Percentiles rank a stretch among this genome's conserved stretches.
These are phyloP conservation scores for Agaricus blazei DNA, from an alignment of 768 basidiomycete species.

Conservation along the genomic window DNA sequence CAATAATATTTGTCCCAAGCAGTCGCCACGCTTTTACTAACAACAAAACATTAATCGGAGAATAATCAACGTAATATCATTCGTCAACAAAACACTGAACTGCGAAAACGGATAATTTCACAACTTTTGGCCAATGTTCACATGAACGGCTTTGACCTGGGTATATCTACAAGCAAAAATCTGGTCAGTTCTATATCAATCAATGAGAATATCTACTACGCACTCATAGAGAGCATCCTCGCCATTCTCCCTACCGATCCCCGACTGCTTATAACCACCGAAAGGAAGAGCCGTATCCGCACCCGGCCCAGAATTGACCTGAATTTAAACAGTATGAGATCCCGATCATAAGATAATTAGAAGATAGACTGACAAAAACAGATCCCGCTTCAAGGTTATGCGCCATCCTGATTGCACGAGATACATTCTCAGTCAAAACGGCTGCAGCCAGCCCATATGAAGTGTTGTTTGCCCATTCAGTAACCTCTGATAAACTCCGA, in stretches of 20 bases:
- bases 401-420: conserved; percentile 57
- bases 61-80: too few relatives aligned
- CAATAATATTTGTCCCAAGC: too few relatives aligned
- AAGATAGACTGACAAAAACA: conserved; percentile 27
- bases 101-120: background rate
- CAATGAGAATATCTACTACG: conserved; percentile 14
- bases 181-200: background rate
- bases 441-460: conserved; percentile 75
- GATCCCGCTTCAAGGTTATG: conserved; percentile 26
- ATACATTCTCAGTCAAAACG: conserved; percentile 67
- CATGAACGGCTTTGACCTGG: conserved; percentile 53
- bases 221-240: conserved; percentile 56
- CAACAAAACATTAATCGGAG: too few relatives aligned
- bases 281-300: conserved; percentile 53
- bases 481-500: conserved; percentile 22
- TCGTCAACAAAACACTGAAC: too few relatives aligned
- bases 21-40: too few relatives aligned
- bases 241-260: conserved; percentile 66
- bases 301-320: conserved; percentile 40
- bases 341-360: conserved; percentile 52
- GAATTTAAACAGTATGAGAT: background rate
- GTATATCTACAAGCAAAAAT: conserved; percentile 33
- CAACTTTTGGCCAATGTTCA: conserved; percentile 36
- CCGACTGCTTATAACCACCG: conserved; percentile 71
- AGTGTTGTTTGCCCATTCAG: conserved; percentile 67